phyloP scores from a whole-genome alignment of 202 grass and related monocot species.

The Tripidium arundinaceum region DNA sequence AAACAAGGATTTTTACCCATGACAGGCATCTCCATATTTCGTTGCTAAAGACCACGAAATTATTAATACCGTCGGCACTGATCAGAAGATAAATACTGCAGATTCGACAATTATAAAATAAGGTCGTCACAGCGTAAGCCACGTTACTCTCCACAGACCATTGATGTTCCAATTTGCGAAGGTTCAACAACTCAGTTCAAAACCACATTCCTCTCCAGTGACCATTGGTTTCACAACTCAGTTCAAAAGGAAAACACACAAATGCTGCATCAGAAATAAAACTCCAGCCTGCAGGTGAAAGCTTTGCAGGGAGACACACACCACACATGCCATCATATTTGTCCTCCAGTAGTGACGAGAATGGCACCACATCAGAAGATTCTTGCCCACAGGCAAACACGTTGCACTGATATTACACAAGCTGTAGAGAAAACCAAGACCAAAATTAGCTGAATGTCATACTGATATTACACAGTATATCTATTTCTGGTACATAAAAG shows the following conservation, averaged over 20 bases:
- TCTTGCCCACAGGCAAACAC: background rate
- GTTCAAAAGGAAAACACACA: background rate
- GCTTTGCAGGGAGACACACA: background rate
- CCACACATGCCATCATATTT: no score
- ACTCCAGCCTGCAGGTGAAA: background rate
- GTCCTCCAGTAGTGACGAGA: background rate
- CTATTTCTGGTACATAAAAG: background rate
- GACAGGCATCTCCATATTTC: background rate
- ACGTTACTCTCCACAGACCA: background rate
- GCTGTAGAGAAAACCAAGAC: constrained; percentile 21
- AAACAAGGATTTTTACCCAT: no score
- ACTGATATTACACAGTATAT: background rate
- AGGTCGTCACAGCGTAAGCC: background rate
- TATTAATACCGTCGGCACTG: no score
- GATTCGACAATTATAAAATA: background rate
- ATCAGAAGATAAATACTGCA: no score
- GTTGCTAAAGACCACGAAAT: background rate
- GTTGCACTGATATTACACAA: background rate
- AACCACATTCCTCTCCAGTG: background rate
- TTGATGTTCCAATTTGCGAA: background rate
- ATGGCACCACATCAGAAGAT: background rate
- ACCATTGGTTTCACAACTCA: background rate
- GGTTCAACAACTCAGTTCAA: background rate
- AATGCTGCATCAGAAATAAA: background rate
- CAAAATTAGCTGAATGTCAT: background rate